Percentiles rank a stretch among this genome's conserved stretches.
These are phyloP conservation scores for Beauveria rudraprayagi DNA, from an alignment of 2,329 filamentous ascomycete species.

Conservation along the genomic window DNA sequence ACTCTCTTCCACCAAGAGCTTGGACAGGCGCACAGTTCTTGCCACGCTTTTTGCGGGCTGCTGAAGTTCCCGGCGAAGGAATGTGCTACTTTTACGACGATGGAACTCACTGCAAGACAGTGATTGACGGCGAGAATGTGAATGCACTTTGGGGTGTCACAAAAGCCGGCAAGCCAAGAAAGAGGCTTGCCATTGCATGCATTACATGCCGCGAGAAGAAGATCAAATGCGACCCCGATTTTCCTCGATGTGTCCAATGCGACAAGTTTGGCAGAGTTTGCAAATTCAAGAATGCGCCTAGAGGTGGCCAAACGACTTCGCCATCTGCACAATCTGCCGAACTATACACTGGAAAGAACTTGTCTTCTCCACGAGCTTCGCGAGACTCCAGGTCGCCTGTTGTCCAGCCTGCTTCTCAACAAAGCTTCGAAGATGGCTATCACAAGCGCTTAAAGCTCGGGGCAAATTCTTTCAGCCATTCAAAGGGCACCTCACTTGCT, in stretches of 20 bases:
- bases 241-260: slow-evolving; percentile 81
- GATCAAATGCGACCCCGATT: slow-evolving; percentile 90
- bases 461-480: slow-evolving; percentile 37
- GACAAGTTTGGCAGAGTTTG: slow-evolving; percentile 83
- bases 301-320: slow-evolving; percentile 50
- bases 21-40: slow-evolving; percentile 62
- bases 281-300: slow-evolving; percentile 73
- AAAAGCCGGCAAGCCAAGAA: slow-evolving; percentile 87
- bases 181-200: slow-evolving; percentile 85
- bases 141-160: slow-evolving; percentile 92
- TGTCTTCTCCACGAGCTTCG: slow-evolving; percentile 17
- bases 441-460: slow-evolving; percentile 42
- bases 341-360: slow-evolving; percentile 36
- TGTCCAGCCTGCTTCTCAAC: neutral
- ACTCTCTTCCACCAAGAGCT: slow-evolving; percentile 58
- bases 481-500: slow-evolving; percentile 22
- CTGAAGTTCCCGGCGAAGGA: slow-evolving; percentile 68
- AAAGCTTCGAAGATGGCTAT: neutral
- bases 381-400: slow-evolving; percentile 25
- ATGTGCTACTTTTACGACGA: slow-evolving; percentile 83
- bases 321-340: slow-evolving; percentile 45
- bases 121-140: slow-evolving; percentile 78
- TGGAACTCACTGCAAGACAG: slow-evolving; percentile 70
- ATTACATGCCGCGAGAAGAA: slow-evolving; percentile 93
- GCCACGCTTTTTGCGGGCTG: slow-evolving; percentile 55